Conservation (phyloP, 2,329 filamentous ascomycete species). For the Emmonsia crescens region DNA sequence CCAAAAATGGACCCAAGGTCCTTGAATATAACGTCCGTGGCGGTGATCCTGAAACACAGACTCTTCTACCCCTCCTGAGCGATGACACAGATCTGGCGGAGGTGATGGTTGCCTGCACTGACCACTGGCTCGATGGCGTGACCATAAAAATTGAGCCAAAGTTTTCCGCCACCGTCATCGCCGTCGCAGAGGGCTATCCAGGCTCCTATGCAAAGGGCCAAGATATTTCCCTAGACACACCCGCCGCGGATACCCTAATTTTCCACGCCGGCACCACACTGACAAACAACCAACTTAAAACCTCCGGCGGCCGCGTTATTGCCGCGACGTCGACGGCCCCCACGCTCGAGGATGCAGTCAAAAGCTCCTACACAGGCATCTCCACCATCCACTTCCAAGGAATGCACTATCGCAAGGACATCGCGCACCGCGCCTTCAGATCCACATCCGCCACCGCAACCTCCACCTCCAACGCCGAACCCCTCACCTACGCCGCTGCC, state of each 20-base stretch:
- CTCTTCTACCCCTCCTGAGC: conserved; percentile 65
- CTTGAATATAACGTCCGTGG: conserved; percentile 92
- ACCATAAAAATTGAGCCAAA: conserved; percentile 55
- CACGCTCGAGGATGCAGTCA: conserved; percentile 70
- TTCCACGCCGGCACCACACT: conserved; percentile 88
- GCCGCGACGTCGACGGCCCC: conserved; percentile 72
- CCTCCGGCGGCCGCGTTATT: conserved; percentile 82
- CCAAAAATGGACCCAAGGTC: conserved; percentile 64
- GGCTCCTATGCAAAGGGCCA: conserved; percentile 73
- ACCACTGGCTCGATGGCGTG: conserved; percentile 61
- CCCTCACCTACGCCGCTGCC: conserved; percentile 80
- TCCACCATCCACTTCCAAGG: conserved; percentile 69
- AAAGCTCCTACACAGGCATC: conserved; percentile 77
- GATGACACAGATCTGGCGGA: conserved; percentile 73
- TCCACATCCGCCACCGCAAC: conserved; percentile 17
- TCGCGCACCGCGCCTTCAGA: conserved; percentile 58
- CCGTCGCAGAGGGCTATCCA: conserved; percentile 85
- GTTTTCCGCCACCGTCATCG: conserved; percentile 85
- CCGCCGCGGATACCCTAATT: conserved; percentile 51
- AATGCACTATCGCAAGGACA: conserved; percentile 89
- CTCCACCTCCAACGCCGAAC: conserved; percentile 16
- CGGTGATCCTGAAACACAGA: conserved; percentile 86
- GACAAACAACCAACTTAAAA: conserved; percentile 53
- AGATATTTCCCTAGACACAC: conserved; percentile 46
- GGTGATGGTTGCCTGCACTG: conserved; percentile 75